Evolutionary conservation across 169 alveolate genomes (phyloP).

Genomic region (Plasmodium vivax): DNA sequence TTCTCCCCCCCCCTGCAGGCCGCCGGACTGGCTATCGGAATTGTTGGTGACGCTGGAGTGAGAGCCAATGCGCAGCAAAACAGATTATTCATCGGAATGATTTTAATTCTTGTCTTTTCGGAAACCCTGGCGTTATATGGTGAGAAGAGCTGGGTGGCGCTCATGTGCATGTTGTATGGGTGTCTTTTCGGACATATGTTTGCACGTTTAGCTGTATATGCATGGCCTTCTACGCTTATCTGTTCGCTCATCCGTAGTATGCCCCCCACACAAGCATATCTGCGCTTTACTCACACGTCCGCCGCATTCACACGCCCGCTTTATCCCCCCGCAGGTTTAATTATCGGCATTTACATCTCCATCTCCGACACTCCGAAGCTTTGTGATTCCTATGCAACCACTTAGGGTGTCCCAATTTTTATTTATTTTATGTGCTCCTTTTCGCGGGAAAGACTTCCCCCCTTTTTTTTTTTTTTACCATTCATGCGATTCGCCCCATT

Average conservation of each 20-base stretch:
- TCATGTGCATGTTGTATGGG: neutral
- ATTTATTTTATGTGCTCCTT: neutral
- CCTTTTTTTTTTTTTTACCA: neutral
- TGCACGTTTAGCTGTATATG: neutral
- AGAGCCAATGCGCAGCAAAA: conserved; percentile 99
- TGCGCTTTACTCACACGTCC: neutral
- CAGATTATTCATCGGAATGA: conserved; percentile 98
- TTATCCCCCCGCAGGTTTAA: conserved; percentile 58
- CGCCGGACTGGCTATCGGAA: conserved; percentile 99
- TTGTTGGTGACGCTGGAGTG: conserved; percentile 99
- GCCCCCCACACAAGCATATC: neutral
- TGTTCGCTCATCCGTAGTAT: neutral
- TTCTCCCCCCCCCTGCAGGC: conserved; percentile 85
- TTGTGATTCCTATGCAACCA: conserved; percentile 70
- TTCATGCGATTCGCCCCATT: neutral
- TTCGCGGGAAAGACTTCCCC: neutral
- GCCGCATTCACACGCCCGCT: no score
- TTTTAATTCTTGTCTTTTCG: conserved; percentile 98
- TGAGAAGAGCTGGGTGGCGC: neutral
- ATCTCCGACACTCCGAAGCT: conserved; percentile 77
- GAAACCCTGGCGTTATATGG: conserved; percentile 99
- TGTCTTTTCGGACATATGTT: neutral
- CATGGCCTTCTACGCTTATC: neutral
- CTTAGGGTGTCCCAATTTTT: neutral
- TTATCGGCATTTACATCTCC: conserved; percentile 82